These are phyloP conservation scores for Oryza australiensis DNA, from an alignment of 176 grass and related monocot species.

Conservation along the genomic window DNA sequence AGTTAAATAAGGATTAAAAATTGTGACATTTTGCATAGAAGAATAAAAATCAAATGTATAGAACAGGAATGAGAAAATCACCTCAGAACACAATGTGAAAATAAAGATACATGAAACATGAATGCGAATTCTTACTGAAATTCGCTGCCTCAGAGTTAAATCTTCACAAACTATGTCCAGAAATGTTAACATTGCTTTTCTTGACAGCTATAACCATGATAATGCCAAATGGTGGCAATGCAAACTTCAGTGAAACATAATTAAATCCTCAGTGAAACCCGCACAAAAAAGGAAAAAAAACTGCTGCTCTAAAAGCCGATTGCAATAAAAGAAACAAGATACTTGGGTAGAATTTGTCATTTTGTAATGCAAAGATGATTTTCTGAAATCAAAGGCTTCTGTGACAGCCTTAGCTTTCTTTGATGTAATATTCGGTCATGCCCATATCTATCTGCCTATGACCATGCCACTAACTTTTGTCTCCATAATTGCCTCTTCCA, in stretches of 20 bases:
- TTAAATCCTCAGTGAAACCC: conserved; percentile 2
- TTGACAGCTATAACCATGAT: background rate
- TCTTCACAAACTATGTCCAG: background rate
- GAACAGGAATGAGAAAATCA: background rate
- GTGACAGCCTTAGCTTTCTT: conserved; percentile 39
- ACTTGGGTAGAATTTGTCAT: conserved; percentile 14
- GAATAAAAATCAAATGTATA: background rate
- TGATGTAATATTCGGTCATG: conserved; percentile 41
- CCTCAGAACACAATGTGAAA: background rate
- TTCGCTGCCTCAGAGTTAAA: background rate
- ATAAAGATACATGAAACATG: background rate
- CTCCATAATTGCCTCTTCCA: conserved; percentile 1
- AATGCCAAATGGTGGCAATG: background rate
- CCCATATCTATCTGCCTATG: conserved; percentile 24
- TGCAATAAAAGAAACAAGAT: background rate
- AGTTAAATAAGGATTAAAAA: too few relatives aligned
- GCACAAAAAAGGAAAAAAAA: conserved; percentile 2
- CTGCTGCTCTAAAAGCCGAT: background rate
- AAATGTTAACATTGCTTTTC: background rate
- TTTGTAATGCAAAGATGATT: conserved; percentile 19
- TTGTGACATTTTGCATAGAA: too few relatives aligned
- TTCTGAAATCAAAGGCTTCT: conserved; percentile 14
- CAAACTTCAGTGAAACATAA: background rate
- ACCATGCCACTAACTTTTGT: conserved; percentile 37
- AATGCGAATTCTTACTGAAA: background rate